Evolutionary conservation across 1,284 basidiomycete genomes (phyloP), one percentile per base, ranked within the genome.

Genomic region (Tetrapyrgos nigripes): DNA sequence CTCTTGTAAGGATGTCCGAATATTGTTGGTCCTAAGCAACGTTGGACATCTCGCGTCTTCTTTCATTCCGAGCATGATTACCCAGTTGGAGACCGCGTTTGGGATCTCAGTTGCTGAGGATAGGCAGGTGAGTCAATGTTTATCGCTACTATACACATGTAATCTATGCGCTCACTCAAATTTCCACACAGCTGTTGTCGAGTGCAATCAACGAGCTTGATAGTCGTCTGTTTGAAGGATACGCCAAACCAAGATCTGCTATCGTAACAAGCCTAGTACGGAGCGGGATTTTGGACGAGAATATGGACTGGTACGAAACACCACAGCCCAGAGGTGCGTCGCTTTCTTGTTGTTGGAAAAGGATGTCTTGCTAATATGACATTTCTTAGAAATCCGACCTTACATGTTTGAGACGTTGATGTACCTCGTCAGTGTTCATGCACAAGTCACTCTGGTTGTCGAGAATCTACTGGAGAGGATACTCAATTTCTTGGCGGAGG

Each of bases 371-470:
- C 21, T 14, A 19, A 27, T 5, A 24, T 51, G n/a, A 28, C 35
- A 51, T 40, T 53, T 40, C 44, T 28, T 72, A 96, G 96, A 96
- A 75, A 95, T 99, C 58, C 89, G 97, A 55, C 84, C 93, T 21
- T 99, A 97, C 75, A 93, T 99, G 83, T 97, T 93, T 77, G 89
- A 94, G 68, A 86, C 89, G 8, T 81, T 98, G 54, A 87, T 98
- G 72, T 87, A 86, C 68, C 84, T 99, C 47, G 97, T 99, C 46
- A 87, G 92, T 57, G 87, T 97, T 5, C 97, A 99, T 73, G 92
- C 96, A 3, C 93, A 97, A 76, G 89, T 98, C 54, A 91, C 86
- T 65, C 85, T 84, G 21, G 86, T 92, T 1, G 89, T 96, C 0
- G 89, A 92, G 47, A 79, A 84, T 9, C 83, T 98, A 24, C 84